Conservation (phyloP, 176 grass and related monocot species). For the Oryza meridionalis region DNA sequence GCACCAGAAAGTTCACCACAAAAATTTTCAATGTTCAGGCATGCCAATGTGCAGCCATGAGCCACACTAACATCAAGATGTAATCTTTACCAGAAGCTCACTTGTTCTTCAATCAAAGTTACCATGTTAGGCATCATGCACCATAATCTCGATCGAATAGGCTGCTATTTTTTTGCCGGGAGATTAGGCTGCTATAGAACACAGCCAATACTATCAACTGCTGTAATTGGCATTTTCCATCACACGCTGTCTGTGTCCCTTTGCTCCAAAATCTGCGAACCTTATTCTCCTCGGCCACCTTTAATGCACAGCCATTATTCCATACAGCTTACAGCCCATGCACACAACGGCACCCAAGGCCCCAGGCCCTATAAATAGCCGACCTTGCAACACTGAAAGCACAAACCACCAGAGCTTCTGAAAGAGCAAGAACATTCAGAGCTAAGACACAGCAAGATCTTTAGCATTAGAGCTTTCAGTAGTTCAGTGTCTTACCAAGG, state of each 20-base stretch:
- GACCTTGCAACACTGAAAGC: slow-evolving; percentile 22
- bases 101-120: not conserved
- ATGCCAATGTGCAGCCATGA: not conserved
- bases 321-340: slow-evolving; percentile 42
- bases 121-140: slow-evolving; percentile 8
- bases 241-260: slow-evolving; percentile 20
- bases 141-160: not conserved
- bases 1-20: not conserved
- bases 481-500: slow-evolving; percentile 21
- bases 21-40: not conserved
- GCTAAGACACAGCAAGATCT: not conserved
- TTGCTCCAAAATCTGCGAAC: slow-evolving; percentile 25
- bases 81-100: no score
- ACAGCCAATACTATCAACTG: not conserved
- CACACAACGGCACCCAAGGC: slow-evolving; percentile 17
- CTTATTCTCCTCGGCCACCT: slow-evolving; percentile 46
- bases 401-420: slow-evolving; percentile 43
- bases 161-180: no score
- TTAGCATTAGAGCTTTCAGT: slow-evolving; percentile 16
- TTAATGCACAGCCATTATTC: slow-evolving; percentile 18
- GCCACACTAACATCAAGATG: not conserved
- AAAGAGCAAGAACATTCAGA: slow-evolving; percentile 35
- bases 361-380: slow-evolving; percentile 52
- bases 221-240: slow-evolving; percentile 12
- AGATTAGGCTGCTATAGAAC: not conserved